Conservation (phyloP, 2,329 filamentous ascomycete species). For the Neopestalotiopsis clavispora region DNA sequence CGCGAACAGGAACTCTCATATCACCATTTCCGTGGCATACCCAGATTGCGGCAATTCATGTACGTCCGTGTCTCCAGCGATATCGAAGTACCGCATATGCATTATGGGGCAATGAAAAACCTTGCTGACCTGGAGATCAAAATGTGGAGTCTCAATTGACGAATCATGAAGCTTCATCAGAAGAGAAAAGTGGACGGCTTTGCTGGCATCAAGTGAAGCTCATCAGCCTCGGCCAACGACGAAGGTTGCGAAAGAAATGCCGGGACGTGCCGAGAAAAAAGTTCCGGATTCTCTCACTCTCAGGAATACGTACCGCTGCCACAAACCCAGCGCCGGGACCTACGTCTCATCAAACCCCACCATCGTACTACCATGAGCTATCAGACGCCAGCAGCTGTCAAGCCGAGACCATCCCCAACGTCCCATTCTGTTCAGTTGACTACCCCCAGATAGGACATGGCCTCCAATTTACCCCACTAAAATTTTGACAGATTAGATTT, state of each 20-base stretch:
- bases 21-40: neutral
- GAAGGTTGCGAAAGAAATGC: neutral
- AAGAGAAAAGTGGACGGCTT: conserved; percentile 9
- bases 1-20: neutral
- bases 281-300: neutral
- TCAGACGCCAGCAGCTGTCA: neutral
- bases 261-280: conserved; percentile 5
- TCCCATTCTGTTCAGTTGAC: neutral
- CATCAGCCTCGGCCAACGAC: conserved; percentile 17
- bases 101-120: conserved; percentile 17
- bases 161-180: neutral
- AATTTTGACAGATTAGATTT: conserved; percentile 5
- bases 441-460: neutral
- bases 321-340: neutral
- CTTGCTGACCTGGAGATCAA: conserved; percentile 24
- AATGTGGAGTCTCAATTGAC: conserved; percentile 8
- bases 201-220: conserved; percentile 1
- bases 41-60: conserved; percentile 8
- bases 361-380: neutral
- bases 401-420: neutral
- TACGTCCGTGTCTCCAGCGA: neutral
- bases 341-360: neutral
- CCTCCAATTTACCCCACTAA: neutral
- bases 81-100: neutral
- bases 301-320: neutral